These are phyloP conservation scores for Pyrenophora graminea DNA, from an alignment of 2,329 filamentous ascomycete species.

Conservation along the genomic window DNA sequence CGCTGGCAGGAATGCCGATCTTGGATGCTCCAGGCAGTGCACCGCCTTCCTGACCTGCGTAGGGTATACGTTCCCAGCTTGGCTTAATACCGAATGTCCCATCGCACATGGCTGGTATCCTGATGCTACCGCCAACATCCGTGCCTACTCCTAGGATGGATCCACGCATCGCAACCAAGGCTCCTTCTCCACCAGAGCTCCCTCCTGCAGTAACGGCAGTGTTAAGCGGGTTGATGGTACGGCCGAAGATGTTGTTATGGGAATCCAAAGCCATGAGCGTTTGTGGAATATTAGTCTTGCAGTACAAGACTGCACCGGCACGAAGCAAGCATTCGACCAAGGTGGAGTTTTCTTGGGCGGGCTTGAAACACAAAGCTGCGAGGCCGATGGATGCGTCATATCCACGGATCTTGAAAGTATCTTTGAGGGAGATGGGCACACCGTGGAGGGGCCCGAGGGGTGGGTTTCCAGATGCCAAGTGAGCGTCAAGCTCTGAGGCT, in stretches of 20 bases:
- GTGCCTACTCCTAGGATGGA: conserved; percentile 58
- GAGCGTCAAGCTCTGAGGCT: conserved; percentile 47
- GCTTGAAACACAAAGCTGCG: conserved; percentile 50
- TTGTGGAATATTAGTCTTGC: conserved; percentile 61
- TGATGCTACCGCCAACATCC: conserved; percentile 59
- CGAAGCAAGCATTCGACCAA: conserved; percentile 52
- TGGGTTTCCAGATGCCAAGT: conserved; percentile 44
- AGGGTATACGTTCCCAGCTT: conserved; percentile 55
- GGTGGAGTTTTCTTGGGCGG: conserved; percentile 44
- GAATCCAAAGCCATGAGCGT: conserved; percentile 58
- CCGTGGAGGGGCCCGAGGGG: conserved; percentile 54
- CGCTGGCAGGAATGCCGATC: conserved; percentile 49
- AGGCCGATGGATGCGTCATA: conserved; percentile 52
- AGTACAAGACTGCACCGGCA: conserved; percentile 56
- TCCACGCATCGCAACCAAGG: conserved; percentile 55
- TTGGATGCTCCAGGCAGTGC: conserved; percentile 54
- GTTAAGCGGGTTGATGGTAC: conserved; percentile 56
- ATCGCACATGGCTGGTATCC: conserved; percentile 57
- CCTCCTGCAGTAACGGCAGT: conserved; percentile 56
- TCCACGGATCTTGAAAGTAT: conserved; percentile 55
- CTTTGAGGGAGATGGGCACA: conserved; percentile 54
- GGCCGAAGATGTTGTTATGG: conserved; percentile 56
- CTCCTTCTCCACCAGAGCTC: conserved; percentile 58
- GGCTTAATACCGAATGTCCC: conserved; percentile 56
- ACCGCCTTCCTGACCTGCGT: conserved; percentile 57